A percentile compares a stretch with the other conserved stretches of the same genome.
These are phyloP conservation scores for Toxoplasma gondii DNA, from an alignment of 169 alveolate genomes.

Conservation along the genomic window DNA sequence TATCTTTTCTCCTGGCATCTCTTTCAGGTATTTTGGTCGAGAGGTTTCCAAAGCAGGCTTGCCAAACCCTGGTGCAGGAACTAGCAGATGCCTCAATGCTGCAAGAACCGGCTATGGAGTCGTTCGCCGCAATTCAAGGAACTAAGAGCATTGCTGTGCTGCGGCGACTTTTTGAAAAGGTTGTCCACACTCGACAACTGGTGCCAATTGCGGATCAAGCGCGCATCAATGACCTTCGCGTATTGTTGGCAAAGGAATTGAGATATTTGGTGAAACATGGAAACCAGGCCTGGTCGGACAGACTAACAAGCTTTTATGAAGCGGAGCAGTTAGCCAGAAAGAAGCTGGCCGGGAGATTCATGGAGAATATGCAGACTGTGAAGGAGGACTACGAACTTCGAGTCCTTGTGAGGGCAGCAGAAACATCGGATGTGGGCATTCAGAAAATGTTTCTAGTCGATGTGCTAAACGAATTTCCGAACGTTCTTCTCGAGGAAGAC, in stretches of 20 bases:
- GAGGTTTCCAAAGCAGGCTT: background rate
- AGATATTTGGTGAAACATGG: background rate
- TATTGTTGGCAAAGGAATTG: background rate
- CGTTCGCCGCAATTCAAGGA: background rate
- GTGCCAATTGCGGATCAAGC: background rate
- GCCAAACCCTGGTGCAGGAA: constrained; percentile 10
- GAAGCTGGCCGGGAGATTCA: background rate
- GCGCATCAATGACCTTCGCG: background rate
- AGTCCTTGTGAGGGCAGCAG: background rate
- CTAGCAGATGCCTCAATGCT: background rate
- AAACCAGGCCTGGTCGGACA: background rate
- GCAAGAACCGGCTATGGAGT: background rate
- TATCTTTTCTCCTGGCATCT: too few relatives aligned
- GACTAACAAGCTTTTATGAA: background rate
- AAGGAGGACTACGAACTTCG: constrained; percentile 2
- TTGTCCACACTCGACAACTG: background rate
- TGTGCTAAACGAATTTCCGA: constrained; percentile 9
- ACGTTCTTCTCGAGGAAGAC: background rate
- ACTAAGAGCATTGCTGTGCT: background rate
- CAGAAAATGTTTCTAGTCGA: constrained; percentile 1
- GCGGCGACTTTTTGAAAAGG: background rate
- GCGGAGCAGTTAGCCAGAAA: background rate
- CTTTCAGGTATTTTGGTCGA: constrained; percentile 17
- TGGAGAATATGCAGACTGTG: background rate
- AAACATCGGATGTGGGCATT: background rate